Evolutionary conservation across 176 grass and related monocot species (phyloP).

Genomic region (Ananas comosus): DNA sequence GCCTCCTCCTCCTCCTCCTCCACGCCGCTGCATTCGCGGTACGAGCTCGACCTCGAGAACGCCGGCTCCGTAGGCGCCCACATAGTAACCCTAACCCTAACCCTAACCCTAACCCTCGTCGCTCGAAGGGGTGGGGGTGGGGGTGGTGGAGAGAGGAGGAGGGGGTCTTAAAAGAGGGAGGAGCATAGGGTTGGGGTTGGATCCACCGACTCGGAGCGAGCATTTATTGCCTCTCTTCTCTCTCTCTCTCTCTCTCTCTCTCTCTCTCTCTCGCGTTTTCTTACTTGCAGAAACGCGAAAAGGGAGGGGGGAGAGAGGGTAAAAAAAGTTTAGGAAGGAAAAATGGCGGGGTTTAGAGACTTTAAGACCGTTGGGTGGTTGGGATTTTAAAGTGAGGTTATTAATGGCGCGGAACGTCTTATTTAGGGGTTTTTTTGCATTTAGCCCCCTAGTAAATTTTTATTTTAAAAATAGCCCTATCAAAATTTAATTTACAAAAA

Average conservation of each 20-base stretch:
- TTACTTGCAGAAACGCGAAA: not conserved
- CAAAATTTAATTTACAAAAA: too few species aligned
- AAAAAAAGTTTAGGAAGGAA: not conserved
- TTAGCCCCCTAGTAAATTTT: too few species aligned
- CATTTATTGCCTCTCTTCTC: constrained; percentile 21
- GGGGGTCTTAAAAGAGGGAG: constrained; percentile 37
- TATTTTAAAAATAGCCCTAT: too few species aligned
- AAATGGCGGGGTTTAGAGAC: constrained; percentile 12
- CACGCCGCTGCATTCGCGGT: constrained; percentile 28
- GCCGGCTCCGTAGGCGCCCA: constrained; percentile 57
- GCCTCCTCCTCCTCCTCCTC: constrained; percentile 72
- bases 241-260: not conserved
- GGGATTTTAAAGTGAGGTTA: not conserved
- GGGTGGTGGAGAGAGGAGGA: not conserved
- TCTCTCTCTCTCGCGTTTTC: constrained; percentile 5
- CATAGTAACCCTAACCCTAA: constrained; percentile 30
- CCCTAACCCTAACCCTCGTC: constrained; percentile 31
- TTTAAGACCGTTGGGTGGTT: not conserved
- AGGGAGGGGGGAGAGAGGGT: not conserved
- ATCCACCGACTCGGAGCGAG: constrained; percentile 52
- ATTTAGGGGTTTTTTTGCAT: too few species aligned
- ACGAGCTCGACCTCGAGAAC: constrained; percentile 79
- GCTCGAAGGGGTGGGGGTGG: not conserved
- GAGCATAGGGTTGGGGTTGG: constrained; percentile 18
- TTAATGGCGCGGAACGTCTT: not conserved